A percentile compares a stretch with the other conserved stretches of the same genome.
Evolutionary conservation across 148 eudicot genomes (phyloP).

Genomic region (Vaccinium macrocarpon): DNA sequence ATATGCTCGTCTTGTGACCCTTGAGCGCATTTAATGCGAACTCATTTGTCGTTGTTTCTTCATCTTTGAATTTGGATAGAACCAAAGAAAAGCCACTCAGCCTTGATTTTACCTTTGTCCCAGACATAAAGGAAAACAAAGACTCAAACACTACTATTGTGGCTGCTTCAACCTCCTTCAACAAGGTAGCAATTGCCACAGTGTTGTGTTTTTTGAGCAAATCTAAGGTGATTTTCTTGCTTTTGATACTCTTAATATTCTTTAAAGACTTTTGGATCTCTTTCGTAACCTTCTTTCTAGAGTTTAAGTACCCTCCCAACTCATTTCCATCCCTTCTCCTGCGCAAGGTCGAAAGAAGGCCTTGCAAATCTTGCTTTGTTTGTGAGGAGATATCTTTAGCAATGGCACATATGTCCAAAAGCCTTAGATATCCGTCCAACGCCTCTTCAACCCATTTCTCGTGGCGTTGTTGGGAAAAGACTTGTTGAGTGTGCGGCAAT

Average conservation of each 20-base stretch:
- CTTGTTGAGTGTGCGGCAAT: constrained; percentile 19
- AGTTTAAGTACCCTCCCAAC: constrained; percentile 15
- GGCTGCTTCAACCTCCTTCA: constrained; percentile 22
- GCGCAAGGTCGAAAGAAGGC: constrained; percentile 21
- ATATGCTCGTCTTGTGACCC: constrained; percentile 10
- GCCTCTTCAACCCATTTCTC: constrained; percentile 28
- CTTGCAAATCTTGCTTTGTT: constrained; percentile 20
- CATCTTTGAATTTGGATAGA: background rate
- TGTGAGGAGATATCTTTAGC: constrained; percentile 24
- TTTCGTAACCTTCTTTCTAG: constrained; percentile 23
- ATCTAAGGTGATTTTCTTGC: background rate
- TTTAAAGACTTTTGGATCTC: constrained; percentile 11
- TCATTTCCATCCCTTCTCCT: constrained; percentile 18
- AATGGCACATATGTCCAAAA: constrained; percentile 25
- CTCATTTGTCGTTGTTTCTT: constrained; percentile 4
- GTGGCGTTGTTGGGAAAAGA: constrained; percentile 15
- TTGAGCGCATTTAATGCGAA: constrained; percentile 17
- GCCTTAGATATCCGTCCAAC: constrained; percentile 24
- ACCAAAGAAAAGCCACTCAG: background rate
- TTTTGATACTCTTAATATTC: constrained; percentile 2
- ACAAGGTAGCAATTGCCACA: background rate
- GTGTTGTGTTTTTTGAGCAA: constrained; percentile 11
- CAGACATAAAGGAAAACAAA: background rate
- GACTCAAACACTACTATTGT: constrained; percentile 4
- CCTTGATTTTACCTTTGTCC: background rate